A percentile compares a stretch with the other conserved stretches of the same genome.
Evolutionary conservation across 805 yeast genomes (phyloP).

Genomic region (Grigorovia jiainica): DNA sequence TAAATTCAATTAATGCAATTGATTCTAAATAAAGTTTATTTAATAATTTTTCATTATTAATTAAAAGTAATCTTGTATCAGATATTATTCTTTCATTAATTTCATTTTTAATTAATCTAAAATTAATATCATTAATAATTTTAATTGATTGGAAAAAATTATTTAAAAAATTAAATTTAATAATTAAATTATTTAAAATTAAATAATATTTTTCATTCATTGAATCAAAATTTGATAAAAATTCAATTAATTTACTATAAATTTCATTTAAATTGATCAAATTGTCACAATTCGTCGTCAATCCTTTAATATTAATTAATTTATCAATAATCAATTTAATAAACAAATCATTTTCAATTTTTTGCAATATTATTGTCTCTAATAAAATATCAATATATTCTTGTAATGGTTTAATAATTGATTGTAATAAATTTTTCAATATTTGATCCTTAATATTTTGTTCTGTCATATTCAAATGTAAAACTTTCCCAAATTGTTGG

Average conservation of each 20-base stretch:
- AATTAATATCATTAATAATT: background rate
- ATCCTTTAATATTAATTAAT: background rate
- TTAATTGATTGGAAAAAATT: slow-evolving; percentile 1
- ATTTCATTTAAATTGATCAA: background rate
- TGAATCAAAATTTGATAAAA: slow-evolving; percentile 1
- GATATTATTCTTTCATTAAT: background rate
- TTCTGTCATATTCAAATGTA: background rate
- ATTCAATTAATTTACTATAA: background rate
- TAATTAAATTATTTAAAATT: background rate
- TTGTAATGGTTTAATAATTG: slow-evolving; percentile 15
- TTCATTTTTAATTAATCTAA: background rate
- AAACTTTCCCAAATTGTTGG: too few species aligned
- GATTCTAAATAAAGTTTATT: background rate
- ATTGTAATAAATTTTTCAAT: slow-evolving; percentile 10
- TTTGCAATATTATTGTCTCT: slow-evolving; percentile 4
- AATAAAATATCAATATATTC: slow-evolving; percentile 19
- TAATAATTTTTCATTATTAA: background rate
- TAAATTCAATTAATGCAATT: background rate
- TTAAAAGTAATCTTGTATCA: background rate
- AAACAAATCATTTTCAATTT: background rate
- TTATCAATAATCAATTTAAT: background rate
- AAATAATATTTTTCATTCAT: background rate
- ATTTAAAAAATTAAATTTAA: slow-evolving; percentile 1
- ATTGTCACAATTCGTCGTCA: background rate
- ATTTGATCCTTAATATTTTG: background rate